These are phyloP conservation scores for Xylaria venustula DNA, from an alignment of 495 filamentous ascomycete genomes.

Conservation along the genomic window DNA sequence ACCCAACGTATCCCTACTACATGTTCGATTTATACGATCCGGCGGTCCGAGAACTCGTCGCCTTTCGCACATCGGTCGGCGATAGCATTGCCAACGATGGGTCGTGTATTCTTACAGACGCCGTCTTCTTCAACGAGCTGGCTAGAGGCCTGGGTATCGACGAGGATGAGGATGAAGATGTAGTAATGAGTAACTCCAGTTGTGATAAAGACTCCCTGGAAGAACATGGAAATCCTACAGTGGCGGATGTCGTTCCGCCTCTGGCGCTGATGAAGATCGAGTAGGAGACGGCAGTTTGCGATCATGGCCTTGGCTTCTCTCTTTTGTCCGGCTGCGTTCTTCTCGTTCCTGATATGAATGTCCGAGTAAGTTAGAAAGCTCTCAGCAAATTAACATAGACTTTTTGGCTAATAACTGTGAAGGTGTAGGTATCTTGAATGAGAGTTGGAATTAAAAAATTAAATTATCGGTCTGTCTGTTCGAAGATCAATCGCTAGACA, in stretches of 20 bases:
- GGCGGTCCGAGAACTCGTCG: background rate
- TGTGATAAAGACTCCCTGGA: background rate
- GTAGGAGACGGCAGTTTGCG: too few relatives aligned
- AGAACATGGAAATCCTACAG: background rate
- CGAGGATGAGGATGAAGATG: background rate
- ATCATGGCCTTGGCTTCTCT: too few relatives aligned
- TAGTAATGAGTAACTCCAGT: background rate
- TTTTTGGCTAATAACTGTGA: too few relatives aligned
- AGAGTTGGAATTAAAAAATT: too few relatives aligned
- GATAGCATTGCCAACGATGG: background rate
- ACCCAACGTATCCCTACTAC: background rate
- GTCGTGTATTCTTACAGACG: conserved; percentile 6
- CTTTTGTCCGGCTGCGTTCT: too few relatives aligned
- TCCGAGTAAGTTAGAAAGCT: too few relatives aligned
- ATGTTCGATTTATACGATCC: background rate
- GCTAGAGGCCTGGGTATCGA: conserved; percentile 4
- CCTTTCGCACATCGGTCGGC: background rate
- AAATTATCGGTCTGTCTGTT: too few relatives aligned
- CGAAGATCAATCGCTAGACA: too few relatives aligned
- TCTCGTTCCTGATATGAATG: too few relatives aligned
- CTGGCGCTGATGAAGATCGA: background rate
- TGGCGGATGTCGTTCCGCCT: background rate
- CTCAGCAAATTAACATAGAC: too few relatives aligned
- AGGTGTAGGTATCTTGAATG: too few relatives aligned
- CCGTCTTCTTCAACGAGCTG: conserved; percentile 7